Percentiles rank a stretch among this genome's conserved stretches.
phyloP scores from a whole-genome alignment of 306 rosid genomes.

The Vicia sativa region DNA sequence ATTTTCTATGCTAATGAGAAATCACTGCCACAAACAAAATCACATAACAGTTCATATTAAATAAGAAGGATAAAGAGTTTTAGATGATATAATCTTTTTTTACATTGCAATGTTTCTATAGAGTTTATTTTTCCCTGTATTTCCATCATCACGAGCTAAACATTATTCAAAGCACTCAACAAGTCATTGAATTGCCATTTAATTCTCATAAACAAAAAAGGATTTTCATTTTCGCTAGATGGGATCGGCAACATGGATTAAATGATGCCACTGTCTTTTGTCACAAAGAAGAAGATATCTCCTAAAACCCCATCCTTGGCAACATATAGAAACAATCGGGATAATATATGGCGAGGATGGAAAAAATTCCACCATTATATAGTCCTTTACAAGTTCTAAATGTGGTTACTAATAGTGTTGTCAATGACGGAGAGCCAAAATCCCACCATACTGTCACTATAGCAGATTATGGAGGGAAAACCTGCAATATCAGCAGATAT shows the following conservation, averaged over 20 bases:
- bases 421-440: no score
- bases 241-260: no score
- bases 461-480: no score
- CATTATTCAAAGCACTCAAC: constrained; percentile 2
- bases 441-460: no score
- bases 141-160: constrained; percentile 3
- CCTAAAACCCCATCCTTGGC: neutral
- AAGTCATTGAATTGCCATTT: neutral
- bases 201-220: constrained; percentile 2
- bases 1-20: constrained; percentile 48
- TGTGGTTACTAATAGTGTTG: neutral
- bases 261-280: no score
- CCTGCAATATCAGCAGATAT: no score
- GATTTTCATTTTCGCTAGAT: no score
- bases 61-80: constrained; percentile 3
- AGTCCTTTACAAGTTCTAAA: constrained; percentile 1
- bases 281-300: neutral
- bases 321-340: neutral
- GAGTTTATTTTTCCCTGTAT: neutral
- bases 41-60: constrained; percentile 28
- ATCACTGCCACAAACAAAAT: constrained; percentile 36
- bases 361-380: neutral
- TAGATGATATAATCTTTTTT: constrained; percentile 1
- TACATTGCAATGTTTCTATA: neutral
- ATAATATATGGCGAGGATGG: neutral